Conservation (phyloP, 495 filamentous ascomycete species). For the Beverwykella pulmonaria region DNA sequence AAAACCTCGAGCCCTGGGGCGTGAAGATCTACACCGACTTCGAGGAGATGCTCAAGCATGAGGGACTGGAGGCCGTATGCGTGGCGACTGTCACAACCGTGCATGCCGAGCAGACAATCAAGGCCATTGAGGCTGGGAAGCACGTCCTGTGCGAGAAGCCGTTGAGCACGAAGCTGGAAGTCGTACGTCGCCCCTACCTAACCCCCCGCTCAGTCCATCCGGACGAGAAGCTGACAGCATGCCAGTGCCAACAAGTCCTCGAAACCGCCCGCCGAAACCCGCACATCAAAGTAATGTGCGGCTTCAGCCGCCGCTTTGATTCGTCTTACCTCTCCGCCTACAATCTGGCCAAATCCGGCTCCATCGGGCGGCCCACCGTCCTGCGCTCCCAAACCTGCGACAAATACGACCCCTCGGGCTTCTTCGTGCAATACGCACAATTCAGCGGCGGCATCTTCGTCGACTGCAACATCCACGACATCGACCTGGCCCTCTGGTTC, state of each 20-base stretch:
- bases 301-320: conserved; percentile 52
- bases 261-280: conserved; percentile 44
- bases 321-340: conserved; percentile 45
- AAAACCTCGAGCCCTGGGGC: conserved; percentile 44
- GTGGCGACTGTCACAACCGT: conserved; percentile 48
- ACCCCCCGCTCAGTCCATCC: background rate
- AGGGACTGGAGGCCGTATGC: conserved; percentile 46
- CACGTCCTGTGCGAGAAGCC: conserved; percentile 54
- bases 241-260: conserved; percentile 45
- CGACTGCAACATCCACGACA: conserved; percentile 54
- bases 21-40: conserved; percentile 45
- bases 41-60: conserved; percentile 49
- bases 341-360: conserved; percentile 33
- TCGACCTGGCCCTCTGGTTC: conserved; percentile 53
- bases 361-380: conserved; percentile 49
- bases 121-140: conserved; percentile 45
- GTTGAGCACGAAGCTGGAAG: conserved; percentile 43
- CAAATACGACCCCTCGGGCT: conserved; percentile 49
- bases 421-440: conserved; percentile 52
- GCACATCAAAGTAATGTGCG: conserved; percentile 48
- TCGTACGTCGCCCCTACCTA: conserved; percentile 28
- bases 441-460: conserved; percentile 55
- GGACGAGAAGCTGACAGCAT: background rate
- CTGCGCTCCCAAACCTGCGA: conserved; percentile 54
- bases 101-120: conserved; percentile 48